These are phyloP conservation scores for Zymoseptoria crescenta DNA, from an alignment of 2,329 filamentous ascomycete genomes.

Conservation along the genomic window DNA sequence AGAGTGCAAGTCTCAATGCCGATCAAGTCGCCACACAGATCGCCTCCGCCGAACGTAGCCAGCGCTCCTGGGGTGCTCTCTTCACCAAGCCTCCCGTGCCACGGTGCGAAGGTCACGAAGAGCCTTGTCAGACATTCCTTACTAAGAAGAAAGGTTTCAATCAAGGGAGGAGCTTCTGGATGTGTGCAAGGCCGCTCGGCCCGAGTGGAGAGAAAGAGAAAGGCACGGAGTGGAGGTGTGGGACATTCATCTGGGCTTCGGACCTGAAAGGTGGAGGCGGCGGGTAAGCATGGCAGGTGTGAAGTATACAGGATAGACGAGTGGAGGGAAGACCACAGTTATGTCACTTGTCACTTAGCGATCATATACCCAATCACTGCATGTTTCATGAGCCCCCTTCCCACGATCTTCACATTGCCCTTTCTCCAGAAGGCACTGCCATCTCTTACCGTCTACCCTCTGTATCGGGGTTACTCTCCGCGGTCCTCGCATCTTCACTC, in stretches of 20 bases:
- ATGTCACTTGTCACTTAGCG: neutral
- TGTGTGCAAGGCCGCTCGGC: conserved; percentile 67
- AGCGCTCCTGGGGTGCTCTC: conserved; percentile 68
- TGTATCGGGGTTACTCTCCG: neutral
- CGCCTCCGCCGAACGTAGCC: conserved; percentile 22
- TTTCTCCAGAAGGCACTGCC: neutral
- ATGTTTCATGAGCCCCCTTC: neutral
- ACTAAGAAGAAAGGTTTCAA: conserved; percentile 90
- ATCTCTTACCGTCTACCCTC: neutral
- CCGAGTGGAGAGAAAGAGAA: conserved; percentile 78
- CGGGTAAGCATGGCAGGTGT: neutral
- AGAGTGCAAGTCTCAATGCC: conserved; percentile 12
- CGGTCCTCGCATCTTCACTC: neutral
- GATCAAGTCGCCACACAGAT: conserved; percentile 15
- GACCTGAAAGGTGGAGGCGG: conserved; percentile 46
- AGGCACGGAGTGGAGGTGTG: conserved; percentile 78
- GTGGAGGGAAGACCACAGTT: neutral
- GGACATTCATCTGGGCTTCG: conserved; percentile 68
- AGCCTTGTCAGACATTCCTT: conserved; percentile 73
- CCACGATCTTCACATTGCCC: neutral
- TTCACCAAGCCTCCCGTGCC: conserved; percentile 68
- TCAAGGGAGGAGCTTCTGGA: conserved; percentile 59
- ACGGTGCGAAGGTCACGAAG: conserved; percentile 71
- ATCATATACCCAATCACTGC: neutral
- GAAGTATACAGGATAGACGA: neutral